A percentile compares a stretch with the other conserved stretches of the same genome.
These are phyloP conservation scores for Pythium biforme DNA, from an alignment of 352 stramenopile genomes.

Conservation along the genomic window DNA sequence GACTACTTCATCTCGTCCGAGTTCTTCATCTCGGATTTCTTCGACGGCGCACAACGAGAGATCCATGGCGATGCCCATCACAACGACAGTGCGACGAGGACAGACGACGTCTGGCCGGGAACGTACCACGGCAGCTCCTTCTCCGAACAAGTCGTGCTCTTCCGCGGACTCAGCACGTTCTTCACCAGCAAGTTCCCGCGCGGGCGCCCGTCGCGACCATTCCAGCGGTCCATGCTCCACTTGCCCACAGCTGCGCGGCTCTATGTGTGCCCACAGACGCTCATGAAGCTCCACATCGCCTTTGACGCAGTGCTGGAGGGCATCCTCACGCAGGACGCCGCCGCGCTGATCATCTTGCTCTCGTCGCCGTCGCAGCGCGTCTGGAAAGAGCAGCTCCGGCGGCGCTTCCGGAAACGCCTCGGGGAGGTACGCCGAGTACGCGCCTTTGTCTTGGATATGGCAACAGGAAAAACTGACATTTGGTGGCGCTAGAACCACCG, in stretches of 20 bases:
- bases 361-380: conserved; percentile 44
- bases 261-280: conserved; percentile 61
- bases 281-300: conserved; percentile 63
- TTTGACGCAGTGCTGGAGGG: conserved; percentile 47
- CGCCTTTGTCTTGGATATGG: background rate
- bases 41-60: background rate
- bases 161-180: conserved; percentile 61
- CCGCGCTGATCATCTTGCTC: conserved; percentile 43
- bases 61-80: background rate
- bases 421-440: conserved; percentile 24
- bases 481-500: conserved; percentile 24
- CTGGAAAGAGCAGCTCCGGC: conserved; percentile 52
- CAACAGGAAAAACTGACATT: background rate
- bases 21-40: conserved; percentile 43
- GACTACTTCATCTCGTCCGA: conserved; percentile 84
- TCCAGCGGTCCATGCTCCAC: conserved; percentile 38
- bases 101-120: conserved; percentile 7
- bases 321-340: conserved; percentile 40
- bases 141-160: conserved; percentile 70
- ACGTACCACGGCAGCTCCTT: conserved; percentile 42
- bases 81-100: background rate
- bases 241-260: conserved; percentile 43
- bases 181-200: conserved; percentile 33
- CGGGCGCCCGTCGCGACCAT: background rate
- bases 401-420: conserved; percentile 40